phyloP scores from a whole-genome alignment of 306 rosid genomes.

The Quercus agrifolia region DNA sequence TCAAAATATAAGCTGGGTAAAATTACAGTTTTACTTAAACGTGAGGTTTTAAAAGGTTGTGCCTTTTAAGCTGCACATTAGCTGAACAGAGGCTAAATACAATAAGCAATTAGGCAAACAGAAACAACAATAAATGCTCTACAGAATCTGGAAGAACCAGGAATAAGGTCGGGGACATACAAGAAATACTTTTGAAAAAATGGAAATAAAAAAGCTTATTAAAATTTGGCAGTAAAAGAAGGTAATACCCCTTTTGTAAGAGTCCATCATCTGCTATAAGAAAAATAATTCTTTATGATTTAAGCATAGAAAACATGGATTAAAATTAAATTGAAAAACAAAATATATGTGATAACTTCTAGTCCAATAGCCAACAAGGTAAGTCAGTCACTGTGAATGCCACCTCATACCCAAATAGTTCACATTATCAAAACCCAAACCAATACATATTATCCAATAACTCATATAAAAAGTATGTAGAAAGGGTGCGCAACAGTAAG shows the following conservation, averaged over 20 bases:
- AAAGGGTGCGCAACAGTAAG: background rate
- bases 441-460: background rate
- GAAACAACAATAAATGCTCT: background rate
- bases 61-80: no score
- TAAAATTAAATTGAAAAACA: background rate
- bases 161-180: background rate
- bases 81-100: no score
- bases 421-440: background rate
- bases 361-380: background rate
- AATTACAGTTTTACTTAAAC: no score
- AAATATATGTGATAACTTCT: background rate
- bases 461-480: background rate
- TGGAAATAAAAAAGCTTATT: no score
- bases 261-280: background rate
- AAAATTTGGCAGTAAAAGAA: background rate
- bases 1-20: no score
- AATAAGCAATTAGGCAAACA: background rate
- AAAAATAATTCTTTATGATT: background rate
- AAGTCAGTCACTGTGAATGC: background rate
- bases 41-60: no score
- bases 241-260: background rate
- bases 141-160: background rate
- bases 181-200: background rate
- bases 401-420: background rate
- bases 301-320: background rate